Base-by-base conservation (phyloP, 805 yeast genomes). In the Candida andamanensis region DNA sequence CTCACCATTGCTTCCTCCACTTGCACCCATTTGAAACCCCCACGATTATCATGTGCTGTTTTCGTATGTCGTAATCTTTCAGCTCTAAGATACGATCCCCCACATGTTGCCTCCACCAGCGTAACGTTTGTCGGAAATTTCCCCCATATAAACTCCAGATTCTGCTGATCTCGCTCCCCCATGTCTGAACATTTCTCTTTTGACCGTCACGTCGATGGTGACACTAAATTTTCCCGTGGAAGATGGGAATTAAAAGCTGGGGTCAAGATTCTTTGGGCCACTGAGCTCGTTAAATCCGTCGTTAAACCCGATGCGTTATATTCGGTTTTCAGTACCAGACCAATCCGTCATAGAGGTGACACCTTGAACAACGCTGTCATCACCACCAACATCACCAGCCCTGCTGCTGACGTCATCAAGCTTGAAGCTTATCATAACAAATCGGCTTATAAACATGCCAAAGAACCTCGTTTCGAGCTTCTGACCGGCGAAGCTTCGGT, bases 251-350 rank as follows among this genome's bases (percentile, higher is more conserved):
- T 46, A 30, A 50, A 51, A 25, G 36, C 46, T 9, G 50, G 52
- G n/a, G 59, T 60, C 16, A 38, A 39, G 33, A 45, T 58, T 21
- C 41, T 47, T 22, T 58, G 64, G 65, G 65, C 65, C 17, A 46
- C 52, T 11, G 60, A 55, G 25, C 41, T 42, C 19, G 42, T 54
- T 29, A 58, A 58, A 32, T 39, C 44, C 23, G 35, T 14, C 5
- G 26, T 36, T 25, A 29, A 28, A 13, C n/a, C 25, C 15, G 32
- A 29, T 7, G 25, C 37, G 1, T 14, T 54, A 17, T 49, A 54
- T 26, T 35, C 37, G 15, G 42, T 56, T 15, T 31, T 45, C n/a
- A 40, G 55, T 14, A 45, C 56, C 12, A 39, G 41, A 14, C 48
- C 46, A 2, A 32, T 56, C 26, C 40, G 38, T 24, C 33, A 30